Percentiles rank a stretch among this genome's conserved stretches.
These are phyloP conservation scores for Trametes gibbosa DNA, from an alignment of 768 basidiomycete genomes.

Conservation along the genomic window DNA sequence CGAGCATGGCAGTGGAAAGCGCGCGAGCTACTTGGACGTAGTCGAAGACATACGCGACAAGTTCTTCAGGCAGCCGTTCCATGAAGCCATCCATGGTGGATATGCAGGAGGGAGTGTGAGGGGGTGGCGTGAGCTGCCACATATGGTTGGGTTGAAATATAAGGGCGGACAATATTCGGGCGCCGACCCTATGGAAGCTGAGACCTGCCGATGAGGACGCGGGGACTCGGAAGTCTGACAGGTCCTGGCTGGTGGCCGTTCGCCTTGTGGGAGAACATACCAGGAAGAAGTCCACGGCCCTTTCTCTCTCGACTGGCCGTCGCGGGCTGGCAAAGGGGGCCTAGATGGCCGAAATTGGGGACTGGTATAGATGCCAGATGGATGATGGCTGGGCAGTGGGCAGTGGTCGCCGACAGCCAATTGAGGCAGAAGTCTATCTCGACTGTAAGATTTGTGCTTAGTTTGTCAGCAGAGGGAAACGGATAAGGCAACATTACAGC, in stretches of 20 bases:
- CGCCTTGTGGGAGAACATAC: conserved; percentile 5
- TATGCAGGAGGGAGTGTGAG: not conserved
- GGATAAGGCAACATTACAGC: not conserved
- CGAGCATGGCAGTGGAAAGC: conserved; percentile 17
- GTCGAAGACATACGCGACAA: conserved; percentile 14
- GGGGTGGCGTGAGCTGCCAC: not conserved
- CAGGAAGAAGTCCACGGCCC: not conserved
- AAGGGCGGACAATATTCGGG: conserved; percentile 5
- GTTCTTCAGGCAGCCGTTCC: conserved; percentile 13
- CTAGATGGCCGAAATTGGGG: not conserved
- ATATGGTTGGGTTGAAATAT: not conserved
- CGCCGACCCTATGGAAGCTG: conserved; percentile 1
- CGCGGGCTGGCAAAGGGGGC: not conserved
- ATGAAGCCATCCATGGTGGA: not conserved
- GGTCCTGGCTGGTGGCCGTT: conserved; percentile 2
- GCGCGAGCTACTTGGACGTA: not conserved
- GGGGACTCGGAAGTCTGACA: not conserved
- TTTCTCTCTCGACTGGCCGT: not conserved
- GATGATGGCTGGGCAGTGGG: not conserved
- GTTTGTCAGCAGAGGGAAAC: conserved; percentile 1
- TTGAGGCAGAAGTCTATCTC: too few relatives aligned
- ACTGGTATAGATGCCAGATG: not conserved
- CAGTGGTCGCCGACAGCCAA: too few relatives aligned
- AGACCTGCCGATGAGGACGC: conserved; percentile 3
- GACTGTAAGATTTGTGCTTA: not conserved